These are phyloP conservation scores for Aspergillus cavernicola DNA, from an alignment of 495 filamentous ascomycete species.

Conservation along the genomic window DNA sequence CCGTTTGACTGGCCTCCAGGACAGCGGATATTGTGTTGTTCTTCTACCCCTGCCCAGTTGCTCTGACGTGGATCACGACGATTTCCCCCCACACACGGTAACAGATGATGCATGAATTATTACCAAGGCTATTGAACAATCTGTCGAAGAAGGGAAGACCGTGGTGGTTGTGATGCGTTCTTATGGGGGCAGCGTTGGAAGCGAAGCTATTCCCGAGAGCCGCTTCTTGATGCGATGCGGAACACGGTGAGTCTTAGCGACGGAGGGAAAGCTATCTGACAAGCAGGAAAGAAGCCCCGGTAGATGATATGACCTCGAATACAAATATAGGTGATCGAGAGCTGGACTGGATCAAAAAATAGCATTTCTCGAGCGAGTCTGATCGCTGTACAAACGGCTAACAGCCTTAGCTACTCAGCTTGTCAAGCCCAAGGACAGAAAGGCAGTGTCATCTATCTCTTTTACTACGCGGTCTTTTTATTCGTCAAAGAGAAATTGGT, in stretches of 20 bases:
- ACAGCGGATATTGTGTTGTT: neutral
- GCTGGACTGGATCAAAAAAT: neutral
- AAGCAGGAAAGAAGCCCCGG: neutral
- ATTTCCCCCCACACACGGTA: slow-evolving; percentile 2
- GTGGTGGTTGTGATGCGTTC: slow-evolving; percentile 9
- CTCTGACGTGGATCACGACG: neutral
- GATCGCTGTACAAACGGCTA: slow-evolving; percentile 12
- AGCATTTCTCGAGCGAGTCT: neutral
- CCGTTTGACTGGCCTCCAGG: neutral
- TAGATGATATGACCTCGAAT: slow-evolving; percentile 1
- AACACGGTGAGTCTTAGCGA: neutral
- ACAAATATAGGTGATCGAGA: slow-evolving; percentile 3
- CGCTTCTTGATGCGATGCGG: neutral
- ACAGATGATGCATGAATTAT: neutral
- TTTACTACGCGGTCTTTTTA: slow-evolving; percentile 4
- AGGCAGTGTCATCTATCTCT: slow-evolving; percentile 3
- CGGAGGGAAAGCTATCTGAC: neutral
- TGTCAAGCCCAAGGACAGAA: neutral
- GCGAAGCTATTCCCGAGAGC: slow-evolving; percentile 4
- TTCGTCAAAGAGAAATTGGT: neutral
- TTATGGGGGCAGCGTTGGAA: slow-evolving; percentile 7
- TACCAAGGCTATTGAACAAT: neutral
- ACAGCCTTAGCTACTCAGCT: neutral
- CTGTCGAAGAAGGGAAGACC: neutral
- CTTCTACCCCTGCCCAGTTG: slow-evolving; percentile 6